These are phyloP conservation scores for Sporothrix brasiliensis DNA, from an alignment of 2,329 filamentous ascomycete species.

Conservation along the genomic window DNA sequence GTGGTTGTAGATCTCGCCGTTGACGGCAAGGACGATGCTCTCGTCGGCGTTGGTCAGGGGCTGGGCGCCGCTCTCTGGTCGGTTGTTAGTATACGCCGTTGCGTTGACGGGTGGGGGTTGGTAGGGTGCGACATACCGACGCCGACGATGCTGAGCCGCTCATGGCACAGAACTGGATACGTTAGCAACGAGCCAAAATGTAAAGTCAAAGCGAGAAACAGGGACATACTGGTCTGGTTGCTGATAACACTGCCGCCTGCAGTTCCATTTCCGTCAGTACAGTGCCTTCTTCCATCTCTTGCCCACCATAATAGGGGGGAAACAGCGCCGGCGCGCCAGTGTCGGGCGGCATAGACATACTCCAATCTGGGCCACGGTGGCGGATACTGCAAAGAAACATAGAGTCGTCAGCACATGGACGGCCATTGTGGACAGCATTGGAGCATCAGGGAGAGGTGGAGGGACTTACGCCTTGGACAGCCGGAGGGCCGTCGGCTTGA, in stretches of 20 bases:
- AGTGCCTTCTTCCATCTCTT: neutral
- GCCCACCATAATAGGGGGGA: neutral
- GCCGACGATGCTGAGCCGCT: conserved; percentile 95
- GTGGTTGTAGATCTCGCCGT: conserved; percentile 99
- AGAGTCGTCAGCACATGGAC: conserved; percentile 40
- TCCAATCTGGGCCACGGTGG: conserved; percentile 98
- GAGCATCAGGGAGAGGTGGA: conserved; percentile 15
- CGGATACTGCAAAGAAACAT: conserved; percentile 66
- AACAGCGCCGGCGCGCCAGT: conserved; percentile 49
- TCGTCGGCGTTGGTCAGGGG: conserved; percentile 91
- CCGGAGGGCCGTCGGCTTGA: conserved; percentile 91
- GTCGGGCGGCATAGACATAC: conserved; percentile 50
- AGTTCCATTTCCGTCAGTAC: conserved; percentile 15
- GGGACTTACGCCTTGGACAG: conserved; percentile 86
- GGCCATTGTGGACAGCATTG: conserved; percentile 36
- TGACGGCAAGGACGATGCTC: conserved; percentile 89
- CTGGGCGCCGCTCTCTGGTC: conserved; percentile 86
- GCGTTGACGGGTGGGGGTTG: neutral
- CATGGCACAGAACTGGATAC: conserved; percentile 82
- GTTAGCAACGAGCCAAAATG: conserved; percentile 39
- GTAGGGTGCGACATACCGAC: conserved; percentile 66
- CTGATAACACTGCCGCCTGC: conserved; percentile 83
- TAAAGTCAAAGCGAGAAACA: neutral
- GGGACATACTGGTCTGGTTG: conserved; percentile 83
- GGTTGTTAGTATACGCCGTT: conserved; percentile 39